Evolutionary conservation across 1,284 basidiomycete species (phyloP), one percentile per base, ranked within the genome.

Genomic region (Sparassis latifolia): DNA sequence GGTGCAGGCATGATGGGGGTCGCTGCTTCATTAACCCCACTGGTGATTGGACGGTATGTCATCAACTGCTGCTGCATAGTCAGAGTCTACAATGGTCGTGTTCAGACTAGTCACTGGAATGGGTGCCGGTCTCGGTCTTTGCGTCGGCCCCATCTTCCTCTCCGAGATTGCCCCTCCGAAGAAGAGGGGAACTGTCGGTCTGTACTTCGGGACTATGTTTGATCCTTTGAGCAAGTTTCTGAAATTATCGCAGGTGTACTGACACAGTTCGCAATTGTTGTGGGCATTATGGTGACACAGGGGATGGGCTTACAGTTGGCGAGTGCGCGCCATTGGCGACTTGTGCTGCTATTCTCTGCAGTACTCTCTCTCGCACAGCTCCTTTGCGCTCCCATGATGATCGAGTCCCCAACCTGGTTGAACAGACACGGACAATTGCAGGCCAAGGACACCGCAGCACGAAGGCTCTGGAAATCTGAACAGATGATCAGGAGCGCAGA

Each of bases 211-310:
- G 42, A 32, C 39, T 33, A 10, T 10, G 32, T 32, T 33, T 6
- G 39, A 41, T 32, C 6, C 30, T 6, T 12, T 9, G 27, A 10
- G 9, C 10, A 49, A 45, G 4, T 10, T 33, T 31, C 37, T 28
- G 4, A 20, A 20, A 20, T 38, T 35, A 50, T 51, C 48, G 52
- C 67, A 79, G 91, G 92, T 31, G 88, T 93, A 29, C 74, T 95
- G 38, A 92, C 92, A n/a, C 94, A 95, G 62, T 72, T 95, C 37
- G 85, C 80, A 31, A 90, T 94, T 60, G 90, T 93, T 33, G 62
- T 89, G 42, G 92, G 92, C 27, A 87, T 95, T 55, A 85, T 92
- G 75, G 66, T 80, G 29, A 86, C 89, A 0, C 92, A 94, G 64
- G 62, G 76, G 10, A 67, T 83, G 54, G 86, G 87, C 9, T 69